Percentiles rank a stretch among this genome's conserved stretches.
phyloP scores from a whole-genome alignment of 75 land plant species.

The Cunninghamia lanceolata region DNA sequence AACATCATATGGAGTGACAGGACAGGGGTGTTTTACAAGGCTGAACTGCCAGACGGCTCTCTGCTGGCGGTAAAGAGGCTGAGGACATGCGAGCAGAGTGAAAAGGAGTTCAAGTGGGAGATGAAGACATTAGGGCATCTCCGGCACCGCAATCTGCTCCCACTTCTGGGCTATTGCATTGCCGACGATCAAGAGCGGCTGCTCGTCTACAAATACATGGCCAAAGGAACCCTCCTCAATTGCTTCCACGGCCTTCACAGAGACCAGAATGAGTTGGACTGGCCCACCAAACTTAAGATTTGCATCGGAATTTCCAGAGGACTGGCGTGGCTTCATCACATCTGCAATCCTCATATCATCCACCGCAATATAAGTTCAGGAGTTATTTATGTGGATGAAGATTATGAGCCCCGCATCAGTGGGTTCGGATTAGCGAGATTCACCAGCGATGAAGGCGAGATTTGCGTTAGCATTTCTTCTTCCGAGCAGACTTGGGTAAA shows the following conservation, averaged over 20 bases:
- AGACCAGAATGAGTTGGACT: slow-evolving; percentile 55
- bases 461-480: no score
- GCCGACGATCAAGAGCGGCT: slow-evolving; percentile 67
- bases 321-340: slow-evolving; percentile 90
- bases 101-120: slow-evolving; percentile 69
- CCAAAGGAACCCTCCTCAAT: slow-evolving; percentile 59
- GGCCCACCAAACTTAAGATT: slow-evolving; percentile 70
- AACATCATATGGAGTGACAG: no score
- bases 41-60: slow-evolving; percentile 61
- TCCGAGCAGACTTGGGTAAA: no score
- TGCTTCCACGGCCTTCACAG: slow-evolving; percentile 11
- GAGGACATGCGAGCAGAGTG: slow-evolving; percentile 48
- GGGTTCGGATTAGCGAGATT: slow-evolving; percentile 90
- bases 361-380: slow-evolving; percentile 69
- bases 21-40: no score
- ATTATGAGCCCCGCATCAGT: slow-evolving; percentile 81
- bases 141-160: slow-evolving; percentile 71
- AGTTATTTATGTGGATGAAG: slow-evolving; percentile 71
- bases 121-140: slow-evolving; percentile 72
- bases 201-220: slow-evolving; percentile 77
- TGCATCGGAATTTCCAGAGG: slow-evolving; percentile 78
- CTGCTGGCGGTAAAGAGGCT: slow-evolving; percentile 79
- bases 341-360: slow-evolving; percentile 82
- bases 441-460: slow-evolving; percentile 76
- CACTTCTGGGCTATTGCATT: slow-evolving; percentile 77